Evolutionary conservation across 495 filamentous ascomycete species (phyloP).

Genomic region (Hamigera avellanea): DNA sequence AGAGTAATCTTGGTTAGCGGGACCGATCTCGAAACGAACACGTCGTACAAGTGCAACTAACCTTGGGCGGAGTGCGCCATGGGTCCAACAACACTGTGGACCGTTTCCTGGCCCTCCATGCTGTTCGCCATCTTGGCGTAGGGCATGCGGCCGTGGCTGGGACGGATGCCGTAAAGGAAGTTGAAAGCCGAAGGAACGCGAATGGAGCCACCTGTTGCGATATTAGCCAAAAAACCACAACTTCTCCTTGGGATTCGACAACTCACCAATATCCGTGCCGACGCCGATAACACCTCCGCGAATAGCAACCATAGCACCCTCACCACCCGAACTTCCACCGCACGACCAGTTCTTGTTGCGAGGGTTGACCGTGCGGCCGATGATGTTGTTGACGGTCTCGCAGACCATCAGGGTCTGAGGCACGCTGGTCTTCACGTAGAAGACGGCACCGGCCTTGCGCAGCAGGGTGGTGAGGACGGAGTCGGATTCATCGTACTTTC

Average conservation of each 20-base stretch:
- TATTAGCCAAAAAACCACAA: slow-evolving; percentile 23
- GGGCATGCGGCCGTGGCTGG: slow-evolving; percentile 30
- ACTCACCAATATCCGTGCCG: slow-evolving; percentile 55
- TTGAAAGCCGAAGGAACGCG: slow-evolving; percentile 39
- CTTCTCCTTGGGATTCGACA: slow-evolving; percentile 48
- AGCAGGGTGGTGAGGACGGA: slow-evolving; percentile 1
- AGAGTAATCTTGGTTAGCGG: background rate
- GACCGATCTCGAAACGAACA: too few species aligned
- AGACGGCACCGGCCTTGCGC: slow-evolving; percentile 18
- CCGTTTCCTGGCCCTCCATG: slow-evolving; percentile 22
- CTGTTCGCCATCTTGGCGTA: slow-evolving; percentile 17
- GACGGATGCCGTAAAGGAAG: slow-evolving; percentile 31
- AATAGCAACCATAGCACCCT: slow-evolving; percentile 47
- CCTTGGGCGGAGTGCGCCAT: slow-evolving; percentile 14
- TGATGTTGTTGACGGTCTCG: slow-evolving; percentile 22
- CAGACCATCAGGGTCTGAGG: slow-evolving; percentile 36
- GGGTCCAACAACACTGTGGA: slow-evolving; percentile 27
- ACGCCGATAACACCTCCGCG: slow-evolving; percentile 49
- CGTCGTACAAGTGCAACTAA: too few species aligned
- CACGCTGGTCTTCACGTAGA: slow-evolving; percentile 32
- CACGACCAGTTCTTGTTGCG: slow-evolving; percentile 34
- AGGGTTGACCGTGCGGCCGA: slow-evolving; percentile 41
- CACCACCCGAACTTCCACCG: slow-evolving; percentile 53
- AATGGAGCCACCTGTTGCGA: slow-evolving; percentile 28
- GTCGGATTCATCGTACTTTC: slow-evolving; percentile 7